Evolutionary conservation across 768 basidiomycete genomes (phyloP).

Genomic region (Mycena metata): DNA sequence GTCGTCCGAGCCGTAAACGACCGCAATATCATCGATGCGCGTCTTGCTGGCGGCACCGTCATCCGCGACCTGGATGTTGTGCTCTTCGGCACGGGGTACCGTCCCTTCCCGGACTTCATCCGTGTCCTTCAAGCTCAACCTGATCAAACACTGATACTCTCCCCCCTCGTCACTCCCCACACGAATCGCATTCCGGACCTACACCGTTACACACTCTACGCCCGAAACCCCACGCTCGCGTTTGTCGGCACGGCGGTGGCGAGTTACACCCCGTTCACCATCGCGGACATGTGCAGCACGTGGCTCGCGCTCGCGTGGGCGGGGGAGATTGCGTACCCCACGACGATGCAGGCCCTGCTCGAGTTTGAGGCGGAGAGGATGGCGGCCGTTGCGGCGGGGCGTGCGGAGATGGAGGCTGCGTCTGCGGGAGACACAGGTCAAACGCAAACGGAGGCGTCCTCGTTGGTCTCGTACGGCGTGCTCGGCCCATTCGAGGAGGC

Average conservation of each 20-base stretch:
- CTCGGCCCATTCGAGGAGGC: slow-evolving; percentile 30
- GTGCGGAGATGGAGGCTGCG: slow-evolving; percentile 18
- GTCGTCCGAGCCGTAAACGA: neutral
- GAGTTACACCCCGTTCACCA: slow-evolving; percentile 48
- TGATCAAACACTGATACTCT: slow-evolving; percentile 13
- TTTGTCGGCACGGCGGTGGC: slow-evolving; percentile 47
- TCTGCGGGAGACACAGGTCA: neutral
- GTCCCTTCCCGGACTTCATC: slow-evolving; percentile 43
- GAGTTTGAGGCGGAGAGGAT: slow-evolving; percentile 44
- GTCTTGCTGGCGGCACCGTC: slow-evolving; percentile 40
- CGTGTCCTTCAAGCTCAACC: slow-evolving; percentile 34
- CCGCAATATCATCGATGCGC: slow-evolving; percentile 32
- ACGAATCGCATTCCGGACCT: slow-evolving; percentile 45
- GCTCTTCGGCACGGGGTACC: slow-evolving; percentile 51
- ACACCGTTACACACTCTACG: slow-evolving; percentile 48
- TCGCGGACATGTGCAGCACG: slow-evolving; percentile 51
- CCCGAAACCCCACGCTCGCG: slow-evolving; percentile 46
- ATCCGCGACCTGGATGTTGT: slow-evolving; percentile 46
- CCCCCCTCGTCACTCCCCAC: slow-evolving; percentile 37
- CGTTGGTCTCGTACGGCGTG: slow-evolving; percentile 30
- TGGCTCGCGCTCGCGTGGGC: slow-evolving; percentile 51
- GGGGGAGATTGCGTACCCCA: slow-evolving; percentile 37
- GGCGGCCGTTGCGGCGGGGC: slow-evolving; percentile 24
- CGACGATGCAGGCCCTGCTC: slow-evolving; percentile 32
- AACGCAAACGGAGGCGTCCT: slow-evolving; percentile 23